phyloP scores from a whole-genome alignment of 2,329 filamentous ascomycete genomes.

The Trichoderma sp. region DNA sequence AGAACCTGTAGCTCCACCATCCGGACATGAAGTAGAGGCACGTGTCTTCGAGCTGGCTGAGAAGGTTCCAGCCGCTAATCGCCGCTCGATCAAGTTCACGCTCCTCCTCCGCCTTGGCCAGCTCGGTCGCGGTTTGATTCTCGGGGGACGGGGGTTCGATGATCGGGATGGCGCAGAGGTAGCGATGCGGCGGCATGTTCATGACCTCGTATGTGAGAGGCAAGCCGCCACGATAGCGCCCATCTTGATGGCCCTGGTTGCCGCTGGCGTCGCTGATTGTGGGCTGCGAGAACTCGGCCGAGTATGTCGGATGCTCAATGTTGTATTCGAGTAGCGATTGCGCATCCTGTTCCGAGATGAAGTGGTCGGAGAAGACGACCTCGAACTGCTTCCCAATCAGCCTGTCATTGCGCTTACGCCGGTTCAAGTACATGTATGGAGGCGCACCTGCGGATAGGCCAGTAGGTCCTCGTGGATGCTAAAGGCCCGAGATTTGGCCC shows the following conservation, averaged over 20 bases:
- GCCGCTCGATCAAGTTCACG: slow-evolving; percentile 77
- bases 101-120: slow-evolving; percentile 71
- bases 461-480: slow-evolving; percentile 86
- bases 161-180: slow-evolving; percentile 80
- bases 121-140: slow-evolving; percentile 64
- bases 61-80: slow-evolving; percentile 73
- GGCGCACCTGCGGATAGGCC: slow-evolving; percentile 74
- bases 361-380: slow-evolving; percentile 70
- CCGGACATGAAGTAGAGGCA: slow-evolving; percentile 82
- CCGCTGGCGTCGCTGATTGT: slow-evolving; percentile 35
- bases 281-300: slow-evolving; percentile 41
- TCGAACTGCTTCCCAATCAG: slow-evolving; percentile 61
- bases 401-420: background rate
- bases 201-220: slow-evolving; percentile 68
- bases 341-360: slow-evolving; percentile 69
- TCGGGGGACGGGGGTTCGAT: slow-evolving; percentile 57
- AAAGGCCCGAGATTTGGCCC: slow-evolving; percentile 59
- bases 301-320: slow-evolving; percentile 38
- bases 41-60: slow-evolving; percentile 74
- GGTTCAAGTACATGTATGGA: background rate
- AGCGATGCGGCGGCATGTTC: slow-evolving; percentile 65
- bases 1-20: slow-evolving; percentile 97
- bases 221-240: slow-evolving; percentile 20
- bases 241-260: slow-evolving; percentile 32
- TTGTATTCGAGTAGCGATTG: slow-evolving; percentile 54